Conservation (phyloP, 2,329 filamentous ascomycete genomes). For the Arthrinium puccinioides region DNA sequence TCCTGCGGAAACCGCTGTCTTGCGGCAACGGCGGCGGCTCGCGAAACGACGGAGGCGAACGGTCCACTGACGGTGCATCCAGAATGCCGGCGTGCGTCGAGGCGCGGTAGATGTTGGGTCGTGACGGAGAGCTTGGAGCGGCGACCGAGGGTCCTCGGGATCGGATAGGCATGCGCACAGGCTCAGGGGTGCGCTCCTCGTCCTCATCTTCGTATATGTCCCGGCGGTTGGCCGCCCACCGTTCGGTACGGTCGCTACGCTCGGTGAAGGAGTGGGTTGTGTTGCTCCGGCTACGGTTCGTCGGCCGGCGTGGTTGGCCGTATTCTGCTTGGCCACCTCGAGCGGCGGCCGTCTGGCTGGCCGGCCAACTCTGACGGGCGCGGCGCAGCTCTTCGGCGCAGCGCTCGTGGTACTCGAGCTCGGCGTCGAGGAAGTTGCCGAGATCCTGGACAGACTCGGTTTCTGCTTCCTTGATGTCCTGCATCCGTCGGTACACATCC, state of each 20-base stretch:
- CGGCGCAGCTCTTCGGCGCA: conserved; percentile 74
- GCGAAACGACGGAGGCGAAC: conserved; percentile 15
- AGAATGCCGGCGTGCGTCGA: conserved; percentile 13
- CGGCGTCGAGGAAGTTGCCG: conserved; percentile 74
- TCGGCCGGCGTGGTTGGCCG: conserved; percentile 13
- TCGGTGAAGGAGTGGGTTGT: conserved; percentile 36
- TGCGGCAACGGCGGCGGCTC: conserved; percentile 17
- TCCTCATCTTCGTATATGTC: conserved; percentile 27
- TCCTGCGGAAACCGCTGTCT: conserved; percentile 14
- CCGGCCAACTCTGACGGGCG: conserved; percentile 39
- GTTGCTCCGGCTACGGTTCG: conserved; percentile 36
- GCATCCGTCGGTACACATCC: conserved; percentile 86
- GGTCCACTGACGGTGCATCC: conserved; percentile 10
- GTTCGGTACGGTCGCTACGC: conserved; percentile 27
- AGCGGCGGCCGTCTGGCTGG: conserved; percentile 6
- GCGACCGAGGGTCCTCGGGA: conserved; percentile 20
- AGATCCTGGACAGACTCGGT: conserved; percentile 75
- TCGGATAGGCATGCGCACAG: conserved; percentile 36
- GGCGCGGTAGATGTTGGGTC: conserved; percentile 19
- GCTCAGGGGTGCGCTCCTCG: background rate
- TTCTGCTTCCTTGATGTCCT: conserved; percentile 92
- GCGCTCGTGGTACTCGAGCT: conserved; percentile 85
- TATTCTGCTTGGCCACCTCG: conserved; percentile 16
- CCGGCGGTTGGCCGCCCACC: conserved; percentile 18
- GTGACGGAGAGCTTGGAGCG: conserved; percentile 18